These are phyloP conservation scores for Clathrus columnatus DNA, from an alignment of 768 basidiomycete genomes.

Conservation along the genomic window DNA sequence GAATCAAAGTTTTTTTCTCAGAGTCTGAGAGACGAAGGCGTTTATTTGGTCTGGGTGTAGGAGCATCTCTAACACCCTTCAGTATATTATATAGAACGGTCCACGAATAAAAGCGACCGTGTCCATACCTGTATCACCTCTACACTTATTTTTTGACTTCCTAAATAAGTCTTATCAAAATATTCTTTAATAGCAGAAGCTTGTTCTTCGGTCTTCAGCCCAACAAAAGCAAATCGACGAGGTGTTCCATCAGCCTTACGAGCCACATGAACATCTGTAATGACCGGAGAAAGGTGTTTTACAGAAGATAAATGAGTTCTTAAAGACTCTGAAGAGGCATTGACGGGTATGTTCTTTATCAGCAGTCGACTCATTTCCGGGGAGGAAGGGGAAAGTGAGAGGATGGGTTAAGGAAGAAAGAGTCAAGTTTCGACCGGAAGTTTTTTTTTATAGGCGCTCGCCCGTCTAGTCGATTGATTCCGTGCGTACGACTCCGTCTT, in stretches of 20 bases:
- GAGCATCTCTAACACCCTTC: constrained; percentile 63
- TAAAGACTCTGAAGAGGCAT: constrained; percentile 55
- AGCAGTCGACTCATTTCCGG: constrained; percentile 69
- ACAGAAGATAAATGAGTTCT: constrained; percentile 53
- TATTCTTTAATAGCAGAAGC: constrained; percentile 68
- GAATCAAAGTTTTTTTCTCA: not conserved
- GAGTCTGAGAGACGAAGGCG: constrained; percentile 37
- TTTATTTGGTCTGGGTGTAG: constrained; percentile 60
- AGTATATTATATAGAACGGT: not conserved
- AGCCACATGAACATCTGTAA: constrained; percentile 85
- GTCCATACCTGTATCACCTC: constrained; percentile 64
- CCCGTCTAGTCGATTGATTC: no score
- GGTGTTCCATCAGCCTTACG: constrained; percentile 69
- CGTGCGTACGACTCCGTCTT: no score
- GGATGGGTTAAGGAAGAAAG: not conserved
- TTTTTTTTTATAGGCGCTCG: no score
- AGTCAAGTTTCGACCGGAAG: no score
- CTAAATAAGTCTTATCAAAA: constrained; percentile 81
- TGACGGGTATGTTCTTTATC: constrained; percentile 69
- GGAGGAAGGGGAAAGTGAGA: no score
- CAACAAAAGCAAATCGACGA: constrained; percentile 86
- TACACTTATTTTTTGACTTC: constrained; percentile 68
- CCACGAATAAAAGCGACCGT: constrained; percentile 7
- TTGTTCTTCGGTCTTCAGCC: constrained; percentile 74
- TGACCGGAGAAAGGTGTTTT: constrained; percentile 48